Evolutionary conservation across 305 asterid genomes (phyloP).

Genomic region (Stenogyne calaminthoides): DNA sequence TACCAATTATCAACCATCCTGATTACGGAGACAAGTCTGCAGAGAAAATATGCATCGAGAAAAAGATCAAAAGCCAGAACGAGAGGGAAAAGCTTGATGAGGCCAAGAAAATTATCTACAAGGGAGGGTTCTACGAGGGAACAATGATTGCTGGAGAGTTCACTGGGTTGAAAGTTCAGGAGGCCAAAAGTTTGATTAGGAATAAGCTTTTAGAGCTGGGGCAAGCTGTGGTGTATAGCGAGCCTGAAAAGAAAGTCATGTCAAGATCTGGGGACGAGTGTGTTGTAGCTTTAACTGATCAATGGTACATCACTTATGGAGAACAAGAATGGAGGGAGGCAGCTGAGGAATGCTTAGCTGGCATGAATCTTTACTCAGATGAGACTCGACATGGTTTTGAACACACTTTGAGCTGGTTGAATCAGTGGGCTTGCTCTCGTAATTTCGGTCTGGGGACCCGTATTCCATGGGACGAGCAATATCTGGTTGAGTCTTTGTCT

Average conservation of each 20-base stretch:
- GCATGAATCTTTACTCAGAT: slow-evolving; percentile 83
- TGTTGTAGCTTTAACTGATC: slow-evolving; percentile 94
- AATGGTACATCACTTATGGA: slow-evolving; percentile 90
- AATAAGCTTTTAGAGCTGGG: slow-evolving; percentile 61
- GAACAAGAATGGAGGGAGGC: slow-evolving; percentile 78
- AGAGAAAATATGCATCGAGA: slow-evolving; percentile 81
- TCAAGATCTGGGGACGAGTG: slow-evolving; percentile 99
- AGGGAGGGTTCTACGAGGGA: slow-evolving; percentile 92
- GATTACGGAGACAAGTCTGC: slow-evolving; percentile 93
- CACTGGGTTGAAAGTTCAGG: slow-evolving; percentile 80
- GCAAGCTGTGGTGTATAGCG: slow-evolving; percentile 78
- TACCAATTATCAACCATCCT: slow-evolving; percentile 88
- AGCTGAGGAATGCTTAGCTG: slow-evolving; percentile 85
- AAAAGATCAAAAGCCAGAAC: slow-evolving; percentile 86
- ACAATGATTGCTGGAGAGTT: slow-evolving; percentile 79
- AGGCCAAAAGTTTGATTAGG: slow-evolving; percentile 73
- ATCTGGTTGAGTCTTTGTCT: slow-evolving; percentile 83
- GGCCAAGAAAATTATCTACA: slow-evolving; percentile 86
- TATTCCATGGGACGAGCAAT: slow-evolving; percentile 95
- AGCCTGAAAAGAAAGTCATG: slow-evolving; percentile 94
- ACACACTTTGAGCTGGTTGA: slow-evolving; percentile 95
- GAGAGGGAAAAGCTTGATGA: slow-evolving; percentile 92
- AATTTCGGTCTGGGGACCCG: slow-evolving; percentile 90
- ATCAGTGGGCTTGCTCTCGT: slow-evolving; percentile 97
- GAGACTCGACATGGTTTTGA: slow-evolving; percentile 84